Evolutionary conservation across 2,329 filamentous ascomycete species (phyloP).

Genomic region (Xylariaceae sp.): DNA sequence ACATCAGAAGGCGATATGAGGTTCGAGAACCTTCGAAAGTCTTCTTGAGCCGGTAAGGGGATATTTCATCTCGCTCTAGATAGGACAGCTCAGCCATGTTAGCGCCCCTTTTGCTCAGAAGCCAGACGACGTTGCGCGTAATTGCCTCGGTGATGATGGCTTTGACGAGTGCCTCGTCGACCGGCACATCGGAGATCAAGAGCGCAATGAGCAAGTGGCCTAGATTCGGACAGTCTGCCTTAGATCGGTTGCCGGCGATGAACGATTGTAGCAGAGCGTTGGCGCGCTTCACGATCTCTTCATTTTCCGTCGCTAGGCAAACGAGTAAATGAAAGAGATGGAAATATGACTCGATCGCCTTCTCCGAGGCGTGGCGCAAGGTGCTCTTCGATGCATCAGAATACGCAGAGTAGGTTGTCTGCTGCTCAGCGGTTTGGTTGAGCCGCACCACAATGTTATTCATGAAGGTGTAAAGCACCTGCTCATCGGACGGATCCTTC

Average conservation of each 20-base stretch:
- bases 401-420: constrained; percentile 9
- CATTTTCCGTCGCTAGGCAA: constrained; percentile 40
- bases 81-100: constrained; percentile 42
- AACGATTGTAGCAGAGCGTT: constrained; percentile 39
- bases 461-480: constrained; percentile 46
- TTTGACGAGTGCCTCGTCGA: constrained; percentile 37
- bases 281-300: constrained; percentile 34
- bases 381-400: constrained; percentile 31
- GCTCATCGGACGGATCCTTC: constrained; percentile 21
- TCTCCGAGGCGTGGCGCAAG: constrained; percentile 46
- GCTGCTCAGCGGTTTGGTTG: constrained; percentile 36
- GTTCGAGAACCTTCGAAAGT: constrained; percentile 44
- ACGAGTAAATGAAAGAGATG: constrained; percentile 48
- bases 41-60: constrained; percentile 42
- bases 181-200: constrained; percentile 41
- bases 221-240: constrained; percentile 42
- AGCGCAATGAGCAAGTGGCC: constrained; percentile 45
- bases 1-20: constrained; percentile 50
- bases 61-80: constrained; percentile 38
- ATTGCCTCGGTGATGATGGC: constrained; percentile 46
- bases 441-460: constrained; percentile 47
- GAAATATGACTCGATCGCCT: constrained; percentile 51
- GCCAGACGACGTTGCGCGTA: constrained; percentile 49
- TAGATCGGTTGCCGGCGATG: constrained; percentile 35
- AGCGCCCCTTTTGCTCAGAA: constrained; percentile 38